Conservation (phyloP, 148 eudicot species). For the Gaultheria prostrata region DNA sequence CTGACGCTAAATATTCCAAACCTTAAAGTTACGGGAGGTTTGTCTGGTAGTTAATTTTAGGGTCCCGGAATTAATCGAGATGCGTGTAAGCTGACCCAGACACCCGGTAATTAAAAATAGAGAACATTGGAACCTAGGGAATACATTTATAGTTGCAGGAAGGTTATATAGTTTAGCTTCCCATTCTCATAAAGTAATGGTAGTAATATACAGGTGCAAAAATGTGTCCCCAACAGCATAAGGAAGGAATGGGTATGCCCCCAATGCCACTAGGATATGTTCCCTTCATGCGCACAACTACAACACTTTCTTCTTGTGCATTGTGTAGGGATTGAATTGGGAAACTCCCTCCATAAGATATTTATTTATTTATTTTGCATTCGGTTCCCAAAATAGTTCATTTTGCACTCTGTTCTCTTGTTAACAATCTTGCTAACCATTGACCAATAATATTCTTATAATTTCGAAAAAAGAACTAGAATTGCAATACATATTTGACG, state of each 20-base stretch:
- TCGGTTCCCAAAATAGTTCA: neutral
- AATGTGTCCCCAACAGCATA: neutral
- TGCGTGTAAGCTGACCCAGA: neutral
- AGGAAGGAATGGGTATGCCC: neutral
- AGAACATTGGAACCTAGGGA: neutral
- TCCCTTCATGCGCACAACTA: slow-evolving; percentile 2
- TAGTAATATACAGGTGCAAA: neutral
- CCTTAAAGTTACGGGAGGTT: neutral
- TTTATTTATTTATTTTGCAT: no score
- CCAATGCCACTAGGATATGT: slow-evolving; percentile 6
- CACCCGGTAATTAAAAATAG: neutral
- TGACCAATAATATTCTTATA: no score
- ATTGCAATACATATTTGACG: no score
- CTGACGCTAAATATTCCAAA: neutral
- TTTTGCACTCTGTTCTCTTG: no score
- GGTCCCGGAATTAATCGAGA: neutral
- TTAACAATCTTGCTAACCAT: no score
- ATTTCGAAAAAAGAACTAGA: no score
- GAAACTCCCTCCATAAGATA: slow-evolving; percentile 4
- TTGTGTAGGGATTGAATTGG: slow-evolving; percentile 9
- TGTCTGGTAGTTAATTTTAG: neutral
- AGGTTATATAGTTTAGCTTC: slow-evolving; percentile 1
- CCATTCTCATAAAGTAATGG: neutral
- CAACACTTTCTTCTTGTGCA: neutral
- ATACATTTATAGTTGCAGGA: neutral